Evolutionary conservation across 352 stramenopile species (phyloP).

Genomic region (Globisporangium yorkense): DNA sequence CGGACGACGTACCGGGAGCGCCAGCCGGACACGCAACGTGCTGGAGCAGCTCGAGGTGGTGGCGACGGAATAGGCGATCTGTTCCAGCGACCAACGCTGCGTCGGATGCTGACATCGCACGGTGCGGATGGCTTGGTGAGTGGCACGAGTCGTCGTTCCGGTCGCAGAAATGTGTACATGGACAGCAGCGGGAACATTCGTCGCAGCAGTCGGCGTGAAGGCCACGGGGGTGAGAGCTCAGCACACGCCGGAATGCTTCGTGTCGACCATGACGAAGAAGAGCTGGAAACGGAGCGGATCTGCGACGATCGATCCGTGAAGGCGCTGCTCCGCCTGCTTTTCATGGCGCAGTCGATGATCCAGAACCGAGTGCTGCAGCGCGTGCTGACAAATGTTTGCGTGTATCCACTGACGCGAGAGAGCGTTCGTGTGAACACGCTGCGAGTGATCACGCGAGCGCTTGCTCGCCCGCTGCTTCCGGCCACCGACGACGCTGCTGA

Average conservation of each 20-base stretch:
- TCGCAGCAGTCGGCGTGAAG: constrained; percentile 33
- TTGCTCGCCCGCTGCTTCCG: constrained; percentile 34
- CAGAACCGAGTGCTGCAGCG: constrained; percentile 81
- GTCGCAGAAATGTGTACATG: constrained; percentile 30
- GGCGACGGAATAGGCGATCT: constrained; percentile 53
- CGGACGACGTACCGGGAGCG: constrained; percentile 61
- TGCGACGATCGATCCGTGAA: constrained; percentile 63
- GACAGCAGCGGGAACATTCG: constrained; percentile 29
- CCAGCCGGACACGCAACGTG: constrained; percentile 23
- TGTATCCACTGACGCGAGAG: constrained; percentile 66
- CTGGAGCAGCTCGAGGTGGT: constrained; percentile 16
- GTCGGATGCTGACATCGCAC: constrained; percentile 78
- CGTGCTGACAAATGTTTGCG: constrained; percentile 69
- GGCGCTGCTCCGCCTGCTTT: constrained; percentile 64
- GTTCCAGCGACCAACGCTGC: constrained; percentile 68
- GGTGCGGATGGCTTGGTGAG: constrained; percentile 36
- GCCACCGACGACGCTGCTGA: constrained; percentile 17
- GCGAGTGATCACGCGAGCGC: constrained; percentile 47
- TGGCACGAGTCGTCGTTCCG: constrained; percentile 29
- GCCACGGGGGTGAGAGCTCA: constrained; percentile 19
- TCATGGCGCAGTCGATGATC: constrained; percentile 76
- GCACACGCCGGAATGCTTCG: constrained; percentile 52
- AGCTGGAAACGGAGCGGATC: constrained; percentile 49
- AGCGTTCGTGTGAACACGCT: constrained; percentile 60
- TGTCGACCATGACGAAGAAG: constrained; percentile 72